These are phyloP conservation scores for Mycena galopus DNA, from an alignment of 768 basidiomycete genomes.

Conservation along the genomic window DNA sequence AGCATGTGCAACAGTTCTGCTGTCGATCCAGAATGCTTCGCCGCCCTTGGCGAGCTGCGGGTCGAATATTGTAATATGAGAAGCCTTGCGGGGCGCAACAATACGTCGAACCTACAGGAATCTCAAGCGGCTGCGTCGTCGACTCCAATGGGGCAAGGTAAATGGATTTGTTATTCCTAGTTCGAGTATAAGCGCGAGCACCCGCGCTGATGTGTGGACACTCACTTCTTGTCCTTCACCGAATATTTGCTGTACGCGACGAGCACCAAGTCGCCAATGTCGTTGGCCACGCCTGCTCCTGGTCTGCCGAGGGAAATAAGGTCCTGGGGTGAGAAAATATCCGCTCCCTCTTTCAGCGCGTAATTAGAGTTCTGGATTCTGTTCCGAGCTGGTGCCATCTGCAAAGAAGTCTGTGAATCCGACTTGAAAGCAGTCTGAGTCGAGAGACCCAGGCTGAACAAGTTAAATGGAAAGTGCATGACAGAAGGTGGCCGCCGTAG, in stretches of 20 bases:
- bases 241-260: slow-evolving; percentile 78
- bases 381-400: slow-evolving; percentile 42
- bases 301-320: slow-evolving; percentile 79
- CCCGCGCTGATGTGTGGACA: slow-evolving; percentile 18
- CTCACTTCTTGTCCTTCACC: slow-evolving; percentile 81
- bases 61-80: no score
- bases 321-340: slow-evolving; percentile 79
- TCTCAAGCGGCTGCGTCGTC: slow-evolving; percentile 61
- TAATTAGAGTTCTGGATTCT: slow-evolving; percentile 56
- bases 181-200: neutral
- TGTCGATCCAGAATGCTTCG: slow-evolving; percentile 84
- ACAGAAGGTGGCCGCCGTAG: no score
- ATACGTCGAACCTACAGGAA: slow-evolving; percentile 56
- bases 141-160: slow-evolving; percentile 72
- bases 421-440: slow-evolving; percentile 62
- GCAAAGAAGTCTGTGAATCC: slow-evolving; percentile 40
- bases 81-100: no score
- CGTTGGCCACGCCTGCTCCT: slow-evolving; percentile 74
- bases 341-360: slow-evolving; percentile 67
- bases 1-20: slow-evolving; percentile 77
- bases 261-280: slow-evolving; percentile 75
- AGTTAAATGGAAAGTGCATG: slow-evolving; percentile 68
- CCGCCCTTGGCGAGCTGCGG: slow-evolving; percentile 73
- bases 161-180: slow-evolving; percentile 81
- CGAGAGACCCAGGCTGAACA: slow-evolving; percentile 62